Evolutionary conservation across 164 flowering plant genomes (phyloP).

Genomic region (Pachysandra terminalis): DNA sequence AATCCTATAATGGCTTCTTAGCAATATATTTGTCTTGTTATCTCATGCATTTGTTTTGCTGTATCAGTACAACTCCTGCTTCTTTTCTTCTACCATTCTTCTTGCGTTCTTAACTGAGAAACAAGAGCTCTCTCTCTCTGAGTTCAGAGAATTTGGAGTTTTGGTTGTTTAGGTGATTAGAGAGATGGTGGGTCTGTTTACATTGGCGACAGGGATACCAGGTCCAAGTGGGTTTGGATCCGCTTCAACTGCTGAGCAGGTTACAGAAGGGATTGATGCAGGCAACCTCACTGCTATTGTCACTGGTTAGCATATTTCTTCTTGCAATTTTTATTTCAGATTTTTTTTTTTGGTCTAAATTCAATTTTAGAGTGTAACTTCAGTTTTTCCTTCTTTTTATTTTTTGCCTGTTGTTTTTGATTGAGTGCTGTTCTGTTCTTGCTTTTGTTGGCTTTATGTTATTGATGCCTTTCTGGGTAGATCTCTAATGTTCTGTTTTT

Average conservation of each 20-base stretch:
- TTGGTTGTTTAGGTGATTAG: neutral
- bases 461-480: neutral
- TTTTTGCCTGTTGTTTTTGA: neutral
- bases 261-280: conserved; percentile 72
- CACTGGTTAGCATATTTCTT: conserved; percentile 51
- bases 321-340: too few relatives aligned
- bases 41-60: neutral
- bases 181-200: conserved; percentile 34
- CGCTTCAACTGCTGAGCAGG: conserved; percentile 79
- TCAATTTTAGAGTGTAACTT: neutral
- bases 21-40: too few relatives aligned
- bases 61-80: neutral
- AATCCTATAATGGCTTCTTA: too few relatives aligned
- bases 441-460: neutral
- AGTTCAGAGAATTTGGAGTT: too few relatives aligned
- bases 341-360: too few relatives aligned
- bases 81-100: too few relatives aligned
- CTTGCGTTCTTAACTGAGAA: too few relatives aligned
- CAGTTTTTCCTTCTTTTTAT: neutral
- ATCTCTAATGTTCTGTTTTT: neutral
- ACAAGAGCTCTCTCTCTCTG: too few relatives aligned
- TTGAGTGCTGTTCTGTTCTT: neutral
- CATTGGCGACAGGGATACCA: conserved; percentile 58
- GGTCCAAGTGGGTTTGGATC: conserved; percentile 91
- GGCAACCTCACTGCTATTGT: conserved; percentile 58